A percentile compares a stretch with the other conserved stretches of the same genome.
Conservation (phyloP, 306 rosid species). For the Sechiopsis laciniata region DNA sequence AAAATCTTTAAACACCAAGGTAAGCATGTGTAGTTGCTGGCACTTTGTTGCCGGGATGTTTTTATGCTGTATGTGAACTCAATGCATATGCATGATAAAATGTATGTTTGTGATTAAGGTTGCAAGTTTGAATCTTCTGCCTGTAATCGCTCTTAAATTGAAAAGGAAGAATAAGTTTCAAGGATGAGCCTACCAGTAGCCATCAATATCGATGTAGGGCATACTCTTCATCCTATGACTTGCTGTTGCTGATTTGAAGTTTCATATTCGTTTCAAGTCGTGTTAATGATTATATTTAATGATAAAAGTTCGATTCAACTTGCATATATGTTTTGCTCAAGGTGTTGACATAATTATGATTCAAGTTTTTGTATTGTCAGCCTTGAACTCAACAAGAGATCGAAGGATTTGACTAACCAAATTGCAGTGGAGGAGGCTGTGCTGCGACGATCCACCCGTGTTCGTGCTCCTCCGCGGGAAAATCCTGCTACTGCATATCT, state of each 20-base stretch:
- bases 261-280: not conserved
- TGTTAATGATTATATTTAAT: not conserved
- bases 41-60: not conserved
- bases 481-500: slow-evolving; percentile 76
- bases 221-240: not conserved
- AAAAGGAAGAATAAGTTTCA: too few relatives aligned
- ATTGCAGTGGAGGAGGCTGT: slow-evolving; percentile 55
- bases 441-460: slow-evolving; percentile 85
- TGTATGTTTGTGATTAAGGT: too few relatives aligned
- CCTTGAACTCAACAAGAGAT: slow-evolving; percentile 51
- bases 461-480: slow-evolving; percentile 81
- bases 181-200: not conserved
- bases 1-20: not conserved
- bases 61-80: not conserved
- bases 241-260: slow-evolving; percentile 6
- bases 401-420: slow-evolving; percentile 52
- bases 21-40: not conserved
- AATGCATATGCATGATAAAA: not conserved
- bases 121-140: too few relatives aligned
- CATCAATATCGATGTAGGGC: not conserved
- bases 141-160: too few relatives aligned
- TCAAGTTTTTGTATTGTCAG: slow-evolving; percentile 33
- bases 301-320: not conserved
- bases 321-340: not conserved
- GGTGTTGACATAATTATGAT: not conserved